Conservation (phyloP, 306 rosid species). For the Datisca glomerata region DNA sequence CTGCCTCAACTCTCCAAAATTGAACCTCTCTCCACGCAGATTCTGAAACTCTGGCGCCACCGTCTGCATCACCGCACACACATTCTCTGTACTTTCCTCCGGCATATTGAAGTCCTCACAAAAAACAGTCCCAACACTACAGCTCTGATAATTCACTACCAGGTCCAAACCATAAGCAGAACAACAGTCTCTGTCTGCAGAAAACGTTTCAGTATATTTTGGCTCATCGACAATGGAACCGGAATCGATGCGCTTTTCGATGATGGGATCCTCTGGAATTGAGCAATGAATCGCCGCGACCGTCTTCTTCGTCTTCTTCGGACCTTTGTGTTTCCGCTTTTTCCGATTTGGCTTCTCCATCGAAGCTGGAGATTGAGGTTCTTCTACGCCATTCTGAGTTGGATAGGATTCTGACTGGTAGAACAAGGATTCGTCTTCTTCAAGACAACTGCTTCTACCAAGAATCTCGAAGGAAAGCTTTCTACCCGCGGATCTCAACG, state of each 20-base stretch:
- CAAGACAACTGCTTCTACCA: constrained; percentile 15
- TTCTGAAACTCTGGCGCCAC: constrained; percentile 24
- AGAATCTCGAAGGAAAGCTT: constrained; percentile 72
- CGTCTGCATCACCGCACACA: constrained; percentile 20
- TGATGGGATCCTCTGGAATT: constrained; percentile 31
- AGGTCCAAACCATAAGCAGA: constrained; percentile 28
- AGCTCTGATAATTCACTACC: constrained; percentile 22
- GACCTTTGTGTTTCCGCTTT: constrained; percentile 39
- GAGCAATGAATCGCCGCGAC: constrained; percentile 10
- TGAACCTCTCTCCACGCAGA: constrained; percentile 36
- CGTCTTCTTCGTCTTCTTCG: constrained; percentile 30
- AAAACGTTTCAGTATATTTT: neutral
- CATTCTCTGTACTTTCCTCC: constrained; percentile 21
- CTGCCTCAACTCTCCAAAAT: constrained; percentile 62
- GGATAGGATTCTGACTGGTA: constrained; percentile 24
- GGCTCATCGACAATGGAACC: neutral
- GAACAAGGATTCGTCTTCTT: constrained; percentile 19
- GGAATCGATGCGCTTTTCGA: constrained; percentile 11
- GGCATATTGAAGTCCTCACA: constrained; percentile 25
- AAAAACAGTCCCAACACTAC: constrained; percentile 23
- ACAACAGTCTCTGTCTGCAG: constrained; percentile 9
- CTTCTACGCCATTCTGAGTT: constrained; percentile 13
- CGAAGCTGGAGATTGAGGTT: neutral
- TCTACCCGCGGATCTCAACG: constrained; percentile 38
- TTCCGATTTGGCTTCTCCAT: constrained; percentile 19